These are phyloP conservation scores for Clarireedia hainanense DNA, from an alignment of 2,329 filamentous ascomycete genomes.

Conservation along the genomic window DNA sequence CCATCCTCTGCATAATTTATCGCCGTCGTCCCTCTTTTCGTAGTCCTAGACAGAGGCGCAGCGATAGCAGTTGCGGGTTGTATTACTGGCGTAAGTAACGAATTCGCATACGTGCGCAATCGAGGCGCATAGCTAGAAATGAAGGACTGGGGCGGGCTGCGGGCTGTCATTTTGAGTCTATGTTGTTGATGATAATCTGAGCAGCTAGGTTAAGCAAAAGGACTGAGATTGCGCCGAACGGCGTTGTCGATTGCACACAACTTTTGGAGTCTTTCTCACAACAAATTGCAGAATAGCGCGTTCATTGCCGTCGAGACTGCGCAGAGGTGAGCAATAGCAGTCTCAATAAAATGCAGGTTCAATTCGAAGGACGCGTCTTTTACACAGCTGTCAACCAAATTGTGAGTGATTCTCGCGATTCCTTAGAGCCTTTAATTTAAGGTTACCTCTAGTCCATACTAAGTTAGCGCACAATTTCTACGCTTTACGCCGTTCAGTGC, in stretches of 20 bases:
- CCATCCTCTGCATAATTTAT: constrained; percentile 98
- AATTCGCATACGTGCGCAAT: constrained; percentile 84
- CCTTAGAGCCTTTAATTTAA: not conserved
- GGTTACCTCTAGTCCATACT: not conserved
- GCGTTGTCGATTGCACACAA: not conserved
- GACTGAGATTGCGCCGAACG: not conserved
- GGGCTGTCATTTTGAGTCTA: constrained; percentile 21
- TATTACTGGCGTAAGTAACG: constrained; percentile 77
- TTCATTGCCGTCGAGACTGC: not conserved
- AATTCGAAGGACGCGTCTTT: not conserved
- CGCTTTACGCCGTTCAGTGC: too few species aligned
- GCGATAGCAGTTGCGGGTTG: constrained; percentile 58
- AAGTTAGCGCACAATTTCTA: too few species aligned
- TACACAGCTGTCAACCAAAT: not conserved
- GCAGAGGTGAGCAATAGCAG: not conserved
- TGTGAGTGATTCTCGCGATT: not conserved
- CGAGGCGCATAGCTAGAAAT: constrained; percentile 88
- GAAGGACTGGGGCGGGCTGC: constrained; percentile 67
- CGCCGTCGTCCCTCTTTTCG: constrained; percentile 90
- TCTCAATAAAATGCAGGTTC: not conserved
- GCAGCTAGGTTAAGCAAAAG: not conserved
- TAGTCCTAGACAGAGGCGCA: constrained; percentile 69
- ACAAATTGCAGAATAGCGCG: not conserved
- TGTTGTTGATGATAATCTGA: not conserved
- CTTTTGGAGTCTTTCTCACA: not conserved